A percentile compares a stretch with the other conserved stretches of the same genome.
Conservation (phyloP, 116 monocot genomes). For the Papilionanthe hybrid region DNA sequence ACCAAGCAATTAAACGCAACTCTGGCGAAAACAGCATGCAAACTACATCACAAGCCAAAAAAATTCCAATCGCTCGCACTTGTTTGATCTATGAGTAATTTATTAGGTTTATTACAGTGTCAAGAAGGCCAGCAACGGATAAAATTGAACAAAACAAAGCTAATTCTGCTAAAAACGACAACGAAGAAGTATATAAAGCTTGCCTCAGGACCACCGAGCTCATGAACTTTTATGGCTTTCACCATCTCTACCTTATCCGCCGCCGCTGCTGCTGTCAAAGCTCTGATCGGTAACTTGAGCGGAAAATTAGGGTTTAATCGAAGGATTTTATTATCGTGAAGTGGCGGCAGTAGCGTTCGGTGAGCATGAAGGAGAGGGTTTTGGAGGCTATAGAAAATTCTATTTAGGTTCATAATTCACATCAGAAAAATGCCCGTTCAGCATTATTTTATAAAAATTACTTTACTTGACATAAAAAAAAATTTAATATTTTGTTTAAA, state of each 20-base stretch:
- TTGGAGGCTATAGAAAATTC: too few species aligned
- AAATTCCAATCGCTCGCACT: neutral
- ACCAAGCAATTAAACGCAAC: too few species aligned
- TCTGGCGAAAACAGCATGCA: too few species aligned
- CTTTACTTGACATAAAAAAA: too few species aligned
- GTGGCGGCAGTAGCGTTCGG: too few species aligned
- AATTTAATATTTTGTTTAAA: too few species aligned
- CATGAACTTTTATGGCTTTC: constrained; percentile 71
- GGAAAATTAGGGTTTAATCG: neutral
- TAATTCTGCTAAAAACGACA: neutral
- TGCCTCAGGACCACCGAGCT: constrained; percentile 82
- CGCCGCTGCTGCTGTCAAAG: constrained; percentile 6
- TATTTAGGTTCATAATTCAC: too few species aligned
- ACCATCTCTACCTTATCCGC: constrained; percentile 41
- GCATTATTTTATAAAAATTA: too few species aligned
- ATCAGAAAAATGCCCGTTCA: too few species aligned
- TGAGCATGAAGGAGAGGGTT: too few species aligned
- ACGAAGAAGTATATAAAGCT: neutral
- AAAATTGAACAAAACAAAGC: neutral
- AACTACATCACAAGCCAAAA: too few species aligned
- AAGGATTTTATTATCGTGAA: neutral
- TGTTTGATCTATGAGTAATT: neutral
- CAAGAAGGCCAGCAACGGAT: neutral
- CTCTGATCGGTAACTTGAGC: neutral
- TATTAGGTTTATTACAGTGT: neutral